Evolutionary conservation across 2,329 filamentous ascomycete genomes (phyloP).

Genomic region (Parastagonospora nodorum): DNA sequence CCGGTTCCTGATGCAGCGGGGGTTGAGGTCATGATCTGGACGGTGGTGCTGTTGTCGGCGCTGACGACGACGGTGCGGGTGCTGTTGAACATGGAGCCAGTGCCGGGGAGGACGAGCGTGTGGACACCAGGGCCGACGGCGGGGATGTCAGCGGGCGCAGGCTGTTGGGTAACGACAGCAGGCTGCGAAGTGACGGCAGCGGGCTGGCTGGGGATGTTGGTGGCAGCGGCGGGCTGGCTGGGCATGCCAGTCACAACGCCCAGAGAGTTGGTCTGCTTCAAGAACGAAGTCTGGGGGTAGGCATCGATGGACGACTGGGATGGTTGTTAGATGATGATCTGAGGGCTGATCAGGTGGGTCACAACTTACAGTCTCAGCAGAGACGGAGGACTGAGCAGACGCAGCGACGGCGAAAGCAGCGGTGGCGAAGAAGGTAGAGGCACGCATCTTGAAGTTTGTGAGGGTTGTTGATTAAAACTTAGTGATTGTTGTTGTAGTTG

Average conservation of each 20-base stretch:
- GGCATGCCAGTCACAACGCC: constrained; percentile 38
- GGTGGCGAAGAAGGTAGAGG: constrained; percentile 33
- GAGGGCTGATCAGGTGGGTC: constrained; percentile 9
- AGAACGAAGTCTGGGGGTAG: constrained; percentile 35
- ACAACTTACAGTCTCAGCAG: constrained; percentile 34
- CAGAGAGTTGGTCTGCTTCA: constrained; percentile 40
- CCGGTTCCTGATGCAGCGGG: constrained; percentile 11
- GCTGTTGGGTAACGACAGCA: constrained; percentile 26
- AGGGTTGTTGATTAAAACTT: constrained; percentile 10
- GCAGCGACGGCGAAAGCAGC: constrained; percentile 37
- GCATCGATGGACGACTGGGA: constrained; percentile 29
- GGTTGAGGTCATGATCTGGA: constrained; percentile 18
- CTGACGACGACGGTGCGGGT: constrained; percentile 38
- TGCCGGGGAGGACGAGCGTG: constrained; percentile 37
- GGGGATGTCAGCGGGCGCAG: constrained; percentile 39
- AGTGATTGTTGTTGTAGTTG: constrained; percentile 10
- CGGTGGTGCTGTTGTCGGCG: constrained; percentile 43
- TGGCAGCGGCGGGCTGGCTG: constrained; percentile 23
- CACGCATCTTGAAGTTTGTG: constrained; percentile 35
- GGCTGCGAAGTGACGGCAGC: constrained; percentile 29
- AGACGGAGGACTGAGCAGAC: constrained; percentile 33
- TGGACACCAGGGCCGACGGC: constrained; percentile 42
- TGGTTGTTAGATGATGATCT: background rate
- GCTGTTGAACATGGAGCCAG: constrained; percentile 32
- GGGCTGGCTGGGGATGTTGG: constrained; percentile 31